phyloP scores from a whole-genome alignment of 1,139 yeast genomes.

The Taiozyma onychis region DNA sequence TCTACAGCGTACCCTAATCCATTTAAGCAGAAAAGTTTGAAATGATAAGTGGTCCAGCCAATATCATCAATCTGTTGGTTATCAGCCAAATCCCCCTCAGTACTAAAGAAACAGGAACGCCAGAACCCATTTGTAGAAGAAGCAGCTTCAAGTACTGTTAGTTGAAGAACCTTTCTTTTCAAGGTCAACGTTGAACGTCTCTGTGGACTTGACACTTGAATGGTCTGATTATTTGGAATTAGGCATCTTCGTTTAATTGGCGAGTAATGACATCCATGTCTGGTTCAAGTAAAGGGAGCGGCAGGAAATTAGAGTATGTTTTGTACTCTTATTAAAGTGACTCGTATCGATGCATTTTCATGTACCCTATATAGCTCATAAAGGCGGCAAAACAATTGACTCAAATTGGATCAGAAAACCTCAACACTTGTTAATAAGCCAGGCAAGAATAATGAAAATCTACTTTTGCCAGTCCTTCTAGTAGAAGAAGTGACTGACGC shows the following conservation, averaged over 20 bases:
- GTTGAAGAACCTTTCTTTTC: neutral
- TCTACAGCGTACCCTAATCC: constrained; percentile 56
- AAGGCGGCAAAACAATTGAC: too few relatives aligned
- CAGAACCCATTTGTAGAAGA: neutral
- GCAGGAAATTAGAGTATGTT: neutral
- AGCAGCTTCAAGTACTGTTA: neutral
- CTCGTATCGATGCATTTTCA: neutral
- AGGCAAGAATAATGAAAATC: too few relatives aligned
- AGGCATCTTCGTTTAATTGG: neutral
- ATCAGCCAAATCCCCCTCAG: constrained; percentile 3
- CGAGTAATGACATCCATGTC: neutral
- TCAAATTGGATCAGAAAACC: too few relatives aligned
- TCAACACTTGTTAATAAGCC: too few relatives aligned
- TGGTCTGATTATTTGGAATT: neutral
- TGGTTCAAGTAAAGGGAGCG: neutral
- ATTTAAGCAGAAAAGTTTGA: constrained; percentile 38
- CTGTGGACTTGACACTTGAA: neutral
- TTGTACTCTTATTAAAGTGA: neutral
- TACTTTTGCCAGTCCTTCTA: too few relatives aligned
- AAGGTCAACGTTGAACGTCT: neutral
- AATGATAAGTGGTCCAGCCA: constrained; percentile 46
- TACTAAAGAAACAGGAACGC: neutral
- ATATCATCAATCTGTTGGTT: constrained; percentile 43
- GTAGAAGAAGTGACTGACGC: too few relatives aligned
- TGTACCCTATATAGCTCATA: too few relatives aligned